Percentiles rank a stretch among this genome's conserved stretches.
Conservation (phyloP, 192 early-diverging fungal genomes). For the Coemansia sp. region DNA sequence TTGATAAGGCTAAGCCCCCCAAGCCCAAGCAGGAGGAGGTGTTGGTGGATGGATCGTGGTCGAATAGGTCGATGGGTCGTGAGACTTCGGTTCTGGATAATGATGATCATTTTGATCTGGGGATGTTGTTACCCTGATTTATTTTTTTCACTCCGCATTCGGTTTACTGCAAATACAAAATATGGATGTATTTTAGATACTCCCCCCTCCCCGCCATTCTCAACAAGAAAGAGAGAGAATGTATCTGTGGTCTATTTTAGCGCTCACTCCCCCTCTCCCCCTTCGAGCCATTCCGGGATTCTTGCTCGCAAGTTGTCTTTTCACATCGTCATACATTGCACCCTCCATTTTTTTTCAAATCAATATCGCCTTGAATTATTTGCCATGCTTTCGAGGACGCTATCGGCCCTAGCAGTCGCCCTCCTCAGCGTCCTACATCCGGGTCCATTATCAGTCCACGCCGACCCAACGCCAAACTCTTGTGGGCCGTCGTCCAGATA, state of each 20-base stretch:
- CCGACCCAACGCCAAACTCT: background rate
- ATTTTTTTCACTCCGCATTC: background rate
- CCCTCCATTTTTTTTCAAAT: background rate
- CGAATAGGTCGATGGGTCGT: conserved; percentile 13
- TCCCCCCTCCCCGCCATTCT: background rate
- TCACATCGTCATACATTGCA: background rate
- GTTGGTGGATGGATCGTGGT: conserved; percentile 14
- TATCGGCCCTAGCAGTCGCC: background rate
- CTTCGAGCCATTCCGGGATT: too few relatives aligned
- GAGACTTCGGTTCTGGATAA: conserved; percentile 18
- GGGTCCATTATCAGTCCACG: background rate
- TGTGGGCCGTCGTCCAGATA: conserved; percentile 50
- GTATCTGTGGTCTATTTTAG: background rate
- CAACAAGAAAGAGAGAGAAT: background rate
- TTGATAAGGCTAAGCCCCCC: conserved; percentile 1
- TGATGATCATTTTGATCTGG: conserved; percentile 33
- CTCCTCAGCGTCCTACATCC: background rate
- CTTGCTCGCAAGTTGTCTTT: background rate
- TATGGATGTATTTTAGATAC: background rate
- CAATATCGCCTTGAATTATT: too few relatives aligned
- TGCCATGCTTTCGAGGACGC: background rate
- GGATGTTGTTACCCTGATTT: conserved; percentile 22
- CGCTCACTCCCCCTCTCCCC: too few relatives aligned
- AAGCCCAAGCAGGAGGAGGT: background rate
- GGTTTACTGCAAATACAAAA: background rate